These are phyloP conservation scores for Ascochyta fabae DNA, from an alignment of 2,329 filamentous ascomycete genomes.

Conservation along the genomic window DNA sequence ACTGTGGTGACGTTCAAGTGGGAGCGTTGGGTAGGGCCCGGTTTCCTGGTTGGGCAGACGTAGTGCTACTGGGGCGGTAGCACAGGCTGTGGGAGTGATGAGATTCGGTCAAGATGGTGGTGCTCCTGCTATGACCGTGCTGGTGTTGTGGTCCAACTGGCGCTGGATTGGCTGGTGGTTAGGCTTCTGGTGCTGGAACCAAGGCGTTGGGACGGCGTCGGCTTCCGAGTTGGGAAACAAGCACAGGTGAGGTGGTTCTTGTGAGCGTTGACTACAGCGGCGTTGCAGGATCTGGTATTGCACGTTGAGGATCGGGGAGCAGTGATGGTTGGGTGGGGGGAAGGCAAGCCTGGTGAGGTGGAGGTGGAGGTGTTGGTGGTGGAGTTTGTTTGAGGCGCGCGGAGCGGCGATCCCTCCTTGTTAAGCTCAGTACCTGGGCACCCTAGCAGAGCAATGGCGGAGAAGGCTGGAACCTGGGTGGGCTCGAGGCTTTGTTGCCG, in stretches of 20 bases:
- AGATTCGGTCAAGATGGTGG: conserved; percentile 44
- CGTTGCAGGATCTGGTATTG: conserved; percentile 45
- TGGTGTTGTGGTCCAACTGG: conserved; percentile 36
- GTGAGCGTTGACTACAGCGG: conserved; percentile 30
- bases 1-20: conserved; percentile 46
- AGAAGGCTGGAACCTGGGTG: conserved; percentile 55
- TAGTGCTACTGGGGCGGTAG: conserved; percentile 51
- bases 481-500: conserved; percentile 47
- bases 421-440: conserved; percentile 57
- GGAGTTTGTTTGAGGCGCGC: conserved; percentile 47
- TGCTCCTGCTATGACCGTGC: conserved; percentile 37
- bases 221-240: conserved; percentile 33
- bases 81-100: conserved; percentile 46
- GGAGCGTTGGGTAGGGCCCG: conserved; percentile 50
- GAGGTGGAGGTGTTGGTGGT: conserved; percentile 29
- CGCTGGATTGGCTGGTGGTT: conserved; percentile 35
- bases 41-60: conserved; percentile 57
- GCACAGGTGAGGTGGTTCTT: conserved; percentile 28
- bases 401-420: conserved; percentile 57
- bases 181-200: conserved; percentile 30
- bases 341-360: conserved; percentile 25
- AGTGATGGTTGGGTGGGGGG: conserved; percentile 26
- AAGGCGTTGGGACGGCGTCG: conserved; percentile 32
- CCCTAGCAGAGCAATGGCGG: conserved; percentile 53
- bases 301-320: conserved; percentile 36